phyloP scores from a whole-genome alignment of 441 rosid species.

The Macaranga tanarius region DNA sequence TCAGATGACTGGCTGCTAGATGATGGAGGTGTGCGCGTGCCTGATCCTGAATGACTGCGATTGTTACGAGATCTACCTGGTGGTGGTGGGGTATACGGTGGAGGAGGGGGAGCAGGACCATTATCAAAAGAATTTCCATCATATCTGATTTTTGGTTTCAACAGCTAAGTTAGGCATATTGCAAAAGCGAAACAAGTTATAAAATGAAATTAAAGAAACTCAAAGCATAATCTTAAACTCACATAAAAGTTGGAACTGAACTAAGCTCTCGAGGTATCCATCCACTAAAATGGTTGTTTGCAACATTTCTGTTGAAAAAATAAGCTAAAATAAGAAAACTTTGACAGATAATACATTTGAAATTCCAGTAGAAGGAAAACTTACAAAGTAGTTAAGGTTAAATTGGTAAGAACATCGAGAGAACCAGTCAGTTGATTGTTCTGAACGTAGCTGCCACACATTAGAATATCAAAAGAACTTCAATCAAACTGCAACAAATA shows the following conservation, averaged over 20 bases:
- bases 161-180: conserved; percentile 23
- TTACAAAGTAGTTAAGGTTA: conserved; percentile 80
- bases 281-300: conserved; percentile 82
- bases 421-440: conserved; percentile 87
- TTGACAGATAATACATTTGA: not conserved
- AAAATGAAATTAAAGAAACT: conserved; percentile 11
- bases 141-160: conserved; percentile 50
- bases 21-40: conserved; percentile 32
- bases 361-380: conserved; percentile 28
- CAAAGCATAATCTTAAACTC: conserved; percentile 27
- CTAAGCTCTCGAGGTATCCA: conserved; percentile 80
- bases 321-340: conserved; percentile 22
- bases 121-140: conserved; percentile 84
- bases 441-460: conserved; percentile 72
- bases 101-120: conserved; percentile 75
- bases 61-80: conserved; percentile 46
- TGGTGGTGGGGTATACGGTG: conserved; percentile 55
- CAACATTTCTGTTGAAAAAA: conserved; percentile 69
- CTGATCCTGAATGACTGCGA: conserved; percentile 46
- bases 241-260: conserved; percentile 68
- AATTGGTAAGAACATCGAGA: conserved; percentile 54
- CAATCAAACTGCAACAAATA: conserved; percentile 13
- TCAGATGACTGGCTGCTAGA: conserved; percentile 38
- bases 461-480: conserved; percentile 29
- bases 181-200: conserved; percentile 2